Evolutionary conservation across 2,329 filamentous ascomycete species (phyloP), one percentile per base, ranked within the genome.

Genomic region (Colletotrichum brevisporum): DNA sequence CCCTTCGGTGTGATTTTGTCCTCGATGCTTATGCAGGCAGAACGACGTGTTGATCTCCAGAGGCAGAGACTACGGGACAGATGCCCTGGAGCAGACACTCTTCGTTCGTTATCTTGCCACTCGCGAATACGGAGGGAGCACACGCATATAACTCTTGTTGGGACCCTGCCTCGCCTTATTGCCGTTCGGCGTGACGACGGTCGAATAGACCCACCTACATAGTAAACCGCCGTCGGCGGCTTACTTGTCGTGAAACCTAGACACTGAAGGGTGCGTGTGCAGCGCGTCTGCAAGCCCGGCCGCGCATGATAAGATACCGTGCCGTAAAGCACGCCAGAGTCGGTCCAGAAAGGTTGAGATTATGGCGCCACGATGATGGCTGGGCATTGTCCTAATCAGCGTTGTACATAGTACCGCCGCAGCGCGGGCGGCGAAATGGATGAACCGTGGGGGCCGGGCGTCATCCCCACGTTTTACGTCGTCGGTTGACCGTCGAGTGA

Each of bases 371-470:
- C 48, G 39, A 53, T 54, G 50, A 39, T 50, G 21, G 21, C 59
- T 31, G 36, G 36, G 10, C 39, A 15, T 12, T 27, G 21, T 31
- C n/a, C 51, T 45, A 31, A n/a, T 47, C 15, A 47, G 15, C 6
- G 13, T 47, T 16, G n/a, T 47, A 18, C 15, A 36, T 36, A 6
- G 2, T 36, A 36, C 31, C 4, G 10, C 10, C 8, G 6, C 2
- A 36, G 31, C 31, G 31, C 31, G 21, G 39, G 41, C 36, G 47
- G 1, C 6, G 26, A 53, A 27, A 45, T 62, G 50, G 50, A 47
- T 62, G 59, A 47, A 61, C 50, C 59, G 59, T 62, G 48, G 59
- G 59, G 59, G 48, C 48, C 50, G 50, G 39, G 2, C 21, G 50
- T 62, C 31, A 39, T 62, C 50, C 39, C 36, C 50, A 36, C 48